phyloP scores from a whole-genome alignment of 148 eudicot species.

The Amaranthus palmeri region DNA sequence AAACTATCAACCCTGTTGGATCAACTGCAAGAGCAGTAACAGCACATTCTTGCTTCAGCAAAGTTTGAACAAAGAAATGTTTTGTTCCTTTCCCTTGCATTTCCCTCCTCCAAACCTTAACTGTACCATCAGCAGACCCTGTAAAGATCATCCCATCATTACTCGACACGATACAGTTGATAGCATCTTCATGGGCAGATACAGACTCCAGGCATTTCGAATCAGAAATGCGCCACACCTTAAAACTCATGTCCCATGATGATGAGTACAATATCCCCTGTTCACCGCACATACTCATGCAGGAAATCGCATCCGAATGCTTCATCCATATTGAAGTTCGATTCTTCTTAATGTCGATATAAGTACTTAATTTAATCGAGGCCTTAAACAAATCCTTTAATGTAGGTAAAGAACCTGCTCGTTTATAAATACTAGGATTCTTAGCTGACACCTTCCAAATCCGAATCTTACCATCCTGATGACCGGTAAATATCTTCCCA shows the following conservation, averaged over 20 bases:
- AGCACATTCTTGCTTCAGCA: conserved; percentile 58
- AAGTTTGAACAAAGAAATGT: conserved; percentile 35
- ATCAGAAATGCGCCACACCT: conserved; percentile 48
- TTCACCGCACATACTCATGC: conserved; percentile 38
- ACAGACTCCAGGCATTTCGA: conserved; percentile 60
- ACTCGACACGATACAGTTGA: conserved; percentile 36
- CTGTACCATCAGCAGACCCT: conserved; percentile 65
- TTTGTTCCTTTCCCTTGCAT: conserved; percentile 32
- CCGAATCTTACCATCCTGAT: conserved; percentile 51
- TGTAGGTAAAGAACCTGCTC: conserved; percentile 54
- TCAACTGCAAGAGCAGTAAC: conserved; percentile 53
- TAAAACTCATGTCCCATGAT: conserved; percentile 62
- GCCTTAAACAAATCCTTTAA: conserved; percentile 49
- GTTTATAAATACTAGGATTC: conserved; percentile 40
- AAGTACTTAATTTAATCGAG: conserved; percentile 45
- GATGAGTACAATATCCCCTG: conserved; percentile 47
- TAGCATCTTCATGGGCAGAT: conserved; percentile 59
- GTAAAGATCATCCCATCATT: conserved; percentile 42
- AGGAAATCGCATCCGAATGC: conserved; percentile 56
- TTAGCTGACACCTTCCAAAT: conserved; percentile 53
- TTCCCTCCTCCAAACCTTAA: conserved; percentile 59
- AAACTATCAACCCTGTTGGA: conserved; percentile 37
- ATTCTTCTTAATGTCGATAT: conserved; percentile 48
- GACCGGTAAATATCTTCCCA: conserved; percentile 25
- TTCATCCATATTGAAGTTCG: conserved; percentile 44